Conservation (phyloP, 164 flowering plant genomes). For the Platanus orientalis region DNA sequence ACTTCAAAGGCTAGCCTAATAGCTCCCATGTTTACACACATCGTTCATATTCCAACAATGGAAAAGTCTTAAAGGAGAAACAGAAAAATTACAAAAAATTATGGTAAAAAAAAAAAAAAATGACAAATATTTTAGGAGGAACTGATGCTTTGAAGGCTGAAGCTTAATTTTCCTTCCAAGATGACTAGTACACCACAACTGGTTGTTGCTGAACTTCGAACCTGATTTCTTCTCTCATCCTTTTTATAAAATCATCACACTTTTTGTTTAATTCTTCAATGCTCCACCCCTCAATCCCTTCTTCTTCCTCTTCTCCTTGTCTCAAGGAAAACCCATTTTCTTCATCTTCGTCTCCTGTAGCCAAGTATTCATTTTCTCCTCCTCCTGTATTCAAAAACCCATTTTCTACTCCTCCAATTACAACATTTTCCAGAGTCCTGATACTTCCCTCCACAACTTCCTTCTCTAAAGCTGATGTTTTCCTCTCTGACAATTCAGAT, state of each 20-base stretch:
- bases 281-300: slow-evolving; percentile 19
- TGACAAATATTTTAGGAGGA: background rate
- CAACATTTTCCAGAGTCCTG: background rate
- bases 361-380: slow-evolving; percentile 2
- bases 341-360: background rate
- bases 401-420: background rate
- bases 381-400: slow-evolving; percentile 1
- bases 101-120: no score
- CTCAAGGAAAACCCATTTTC: no score
- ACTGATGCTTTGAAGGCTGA: background rate
- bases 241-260: slow-evolving; percentile 55
- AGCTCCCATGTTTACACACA: no score
- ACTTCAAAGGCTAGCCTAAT: no score
- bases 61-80: no score
- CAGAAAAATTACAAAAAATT: no score
- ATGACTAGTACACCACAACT: no score
- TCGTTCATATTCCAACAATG: no score
- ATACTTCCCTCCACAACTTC: slow-evolving; percentile 7
- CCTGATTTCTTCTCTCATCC: slow-evolving; percentile 42
- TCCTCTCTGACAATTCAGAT: slow-evolving; percentile 3
- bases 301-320: slow-evolving; percentile 18
- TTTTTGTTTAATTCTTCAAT: slow-evolving; percentile 48
- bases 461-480: slow-evolving; percentile 5
- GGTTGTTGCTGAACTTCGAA: slow-evolving; percentile 26
- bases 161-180: background rate